These are phyloP conservation scores for Penicillium macrosclerotiorum DNA, from an alignment of 495 filamentous ascomycete genomes.

Conservation along the genomic window DNA sequence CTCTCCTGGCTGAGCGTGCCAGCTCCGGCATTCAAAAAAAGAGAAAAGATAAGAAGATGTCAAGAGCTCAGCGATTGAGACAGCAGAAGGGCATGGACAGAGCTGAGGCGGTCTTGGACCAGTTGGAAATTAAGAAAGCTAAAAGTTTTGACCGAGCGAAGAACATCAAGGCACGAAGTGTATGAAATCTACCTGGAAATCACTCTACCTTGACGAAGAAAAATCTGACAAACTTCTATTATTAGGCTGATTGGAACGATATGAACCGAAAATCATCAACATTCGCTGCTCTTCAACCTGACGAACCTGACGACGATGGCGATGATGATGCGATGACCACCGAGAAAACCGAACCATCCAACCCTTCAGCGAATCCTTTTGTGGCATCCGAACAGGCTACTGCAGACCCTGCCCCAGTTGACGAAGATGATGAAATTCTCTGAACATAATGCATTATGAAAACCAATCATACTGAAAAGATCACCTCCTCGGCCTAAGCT, in stretches of 20 bases:
- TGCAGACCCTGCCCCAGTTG: conserved; percentile 24
- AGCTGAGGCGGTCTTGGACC: conserved; percentile 68
- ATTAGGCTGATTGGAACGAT: conserved; percentile 44
- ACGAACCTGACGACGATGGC: conserved; percentile 26
- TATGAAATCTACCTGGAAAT: no score
- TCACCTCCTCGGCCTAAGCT: conserved; percentile 51
- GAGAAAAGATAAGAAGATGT: conserved; percentile 57
- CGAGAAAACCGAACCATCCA: conserved; percentile 24
- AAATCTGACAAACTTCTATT: conserved; percentile 18
- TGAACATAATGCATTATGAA: conserved; percentile 24
- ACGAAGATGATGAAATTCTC: conserved; percentile 46
- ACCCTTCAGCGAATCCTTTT: conserved; percentile 15
- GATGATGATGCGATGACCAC: conserved; percentile 31
- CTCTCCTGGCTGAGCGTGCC: conserved; percentile 57
- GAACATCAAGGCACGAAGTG: conserved; percentile 49
- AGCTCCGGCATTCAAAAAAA: conserved; percentile 67
- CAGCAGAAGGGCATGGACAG: conserved; percentile 71
- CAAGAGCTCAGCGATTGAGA: conserved; percentile 62
- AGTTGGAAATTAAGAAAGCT: conserved; percentile 65
- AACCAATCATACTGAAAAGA: conserved; percentile 5
- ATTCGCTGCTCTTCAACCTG: conserved; percentile 31
- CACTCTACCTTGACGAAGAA: no score
- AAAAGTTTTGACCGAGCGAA: conserved; percentile 62
- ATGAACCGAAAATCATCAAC: conserved; percentile 34
- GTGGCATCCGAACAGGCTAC: conserved; percentile 14